Percentiles rank a stretch among this genome's conserved stretches.
Conservation (phyloP, 1,284 basidiomycete species). For the Pyrrhoderma lamaoense region DNA sequence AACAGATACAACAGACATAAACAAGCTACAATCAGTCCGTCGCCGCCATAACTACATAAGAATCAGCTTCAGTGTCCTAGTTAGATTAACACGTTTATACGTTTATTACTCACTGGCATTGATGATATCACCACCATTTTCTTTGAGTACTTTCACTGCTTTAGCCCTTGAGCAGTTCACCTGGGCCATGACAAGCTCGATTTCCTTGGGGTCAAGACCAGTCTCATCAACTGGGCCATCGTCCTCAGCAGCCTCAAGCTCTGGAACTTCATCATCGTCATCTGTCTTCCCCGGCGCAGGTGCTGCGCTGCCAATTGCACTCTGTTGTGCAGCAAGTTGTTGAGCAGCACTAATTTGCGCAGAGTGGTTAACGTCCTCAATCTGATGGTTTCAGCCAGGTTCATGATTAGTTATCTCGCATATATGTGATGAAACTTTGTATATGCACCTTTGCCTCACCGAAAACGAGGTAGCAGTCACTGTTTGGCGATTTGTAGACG, state of each 20-base stretch:
- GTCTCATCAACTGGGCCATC: conserved; percentile 74
- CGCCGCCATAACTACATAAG: conserved; percentile 56
- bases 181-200: conserved; percentile 91
- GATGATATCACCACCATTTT: conserved; percentile 87
- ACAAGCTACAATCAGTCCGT: conserved; percentile 29
- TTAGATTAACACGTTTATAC: conserved; percentile 1
- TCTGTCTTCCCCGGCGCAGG: conserved; percentile 52
- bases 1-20: conserved; percentile 18
- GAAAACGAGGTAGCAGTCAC: conserved; percentile 98
- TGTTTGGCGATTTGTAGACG: conserved; percentile 96
- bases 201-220: conserved; percentile 88
- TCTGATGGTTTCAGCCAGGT: conserved; percentile 46
- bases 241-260: conserved; percentile 73
- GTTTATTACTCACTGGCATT: conserved; percentile 74
- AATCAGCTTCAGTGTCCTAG: conserved; percentile 18
- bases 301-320: conserved; percentile 38
- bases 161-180: conserved; percentile 78
- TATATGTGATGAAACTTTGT: background rate
- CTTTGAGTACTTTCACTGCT: conserved; percentile 82
- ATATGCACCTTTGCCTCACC: conserved; percentile 84
- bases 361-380: conserved; percentile 87
- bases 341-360: conserved; percentile 82
- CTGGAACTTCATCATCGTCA: conserved; percentile 75
- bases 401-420: background rate
- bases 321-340: conserved; percentile 55